Conservation (phyloP, 106 monocot species). For the Phalaenopsis aphrodite region DNA sequence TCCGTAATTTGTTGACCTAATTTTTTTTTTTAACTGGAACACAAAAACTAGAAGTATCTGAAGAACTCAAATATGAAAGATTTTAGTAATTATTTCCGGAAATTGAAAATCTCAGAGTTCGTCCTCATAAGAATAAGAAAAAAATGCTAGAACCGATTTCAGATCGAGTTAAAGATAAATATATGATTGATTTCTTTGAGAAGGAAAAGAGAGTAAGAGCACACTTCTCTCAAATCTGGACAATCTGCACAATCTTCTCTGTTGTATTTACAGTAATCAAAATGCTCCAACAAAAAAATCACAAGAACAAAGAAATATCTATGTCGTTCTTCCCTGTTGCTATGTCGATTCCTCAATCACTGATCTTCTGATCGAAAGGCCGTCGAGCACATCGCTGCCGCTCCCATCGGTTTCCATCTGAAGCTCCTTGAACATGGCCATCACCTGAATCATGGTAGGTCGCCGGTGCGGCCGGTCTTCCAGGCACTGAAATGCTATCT, state of each 20-base stretch:
- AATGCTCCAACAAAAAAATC: not conserved
- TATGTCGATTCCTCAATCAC: constrained; percentile 40
- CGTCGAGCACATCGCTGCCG: constrained; percentile 56
- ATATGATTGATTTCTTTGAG: too few species aligned
- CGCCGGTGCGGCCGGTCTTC: constrained; percentile 57
- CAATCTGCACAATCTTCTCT: not conserved
- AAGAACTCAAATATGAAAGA: too few species aligned
- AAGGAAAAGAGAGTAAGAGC: too few species aligned
- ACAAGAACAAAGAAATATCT: constrained; percentile 3
- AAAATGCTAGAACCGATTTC: too few species aligned
- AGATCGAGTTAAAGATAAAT: too few species aligned
- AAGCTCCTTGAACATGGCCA: constrained; percentile 71
- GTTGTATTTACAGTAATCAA: constrained; percentile 8
- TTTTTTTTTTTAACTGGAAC: too few species aligned
- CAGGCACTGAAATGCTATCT: constrained; percentile 62
- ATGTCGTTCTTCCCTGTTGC: not conserved
- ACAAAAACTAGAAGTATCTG: too few species aligned
- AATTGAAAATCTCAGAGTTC: too few species aligned
- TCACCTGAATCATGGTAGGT: constrained; percentile 81
- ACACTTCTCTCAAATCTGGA: too few species aligned
- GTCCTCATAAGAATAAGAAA: too few species aligned
- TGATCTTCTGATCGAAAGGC: constrained; percentile 22
- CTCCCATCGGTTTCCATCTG: constrained; percentile 25
- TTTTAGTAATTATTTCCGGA: too few species aligned
- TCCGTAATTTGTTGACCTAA: too few species aligned